Evolutionary conservation across 2,329 filamentous ascomycete genomes (phyloP).

Genomic region (Exophiala oligosperma): DNA sequence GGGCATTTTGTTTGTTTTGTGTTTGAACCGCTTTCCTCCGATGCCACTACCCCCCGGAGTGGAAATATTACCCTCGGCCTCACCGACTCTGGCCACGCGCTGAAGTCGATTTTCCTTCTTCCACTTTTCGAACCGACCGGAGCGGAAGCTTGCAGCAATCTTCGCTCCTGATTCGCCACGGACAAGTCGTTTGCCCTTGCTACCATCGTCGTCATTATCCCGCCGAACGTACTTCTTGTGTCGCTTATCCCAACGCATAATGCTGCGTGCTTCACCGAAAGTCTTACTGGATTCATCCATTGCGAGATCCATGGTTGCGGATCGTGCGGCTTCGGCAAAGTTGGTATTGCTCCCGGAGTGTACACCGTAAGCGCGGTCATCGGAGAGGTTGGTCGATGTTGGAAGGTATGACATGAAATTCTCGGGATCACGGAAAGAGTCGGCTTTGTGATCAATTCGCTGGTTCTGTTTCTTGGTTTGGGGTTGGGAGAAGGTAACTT

Average conservation of each 20-base stretch:
- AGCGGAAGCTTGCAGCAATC: conserved; percentile 91
- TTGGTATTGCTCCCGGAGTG: conserved; percentile 74
- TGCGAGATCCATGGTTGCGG: conserved; percentile 80
- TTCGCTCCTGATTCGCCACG: conserved; percentile 91
- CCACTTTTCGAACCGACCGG: conserved; percentile 92
- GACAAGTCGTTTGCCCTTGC: conserved; percentile 67
- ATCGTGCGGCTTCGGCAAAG: conserved; percentile 85
- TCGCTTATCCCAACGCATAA: conserved; percentile 96
- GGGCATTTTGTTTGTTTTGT: conserved; percentile 83
- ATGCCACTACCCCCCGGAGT: conserved; percentile 30
- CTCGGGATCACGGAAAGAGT: conserved; percentile 77
- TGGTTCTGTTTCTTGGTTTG: conserved; percentile 36
- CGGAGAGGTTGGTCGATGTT: conserved; percentile 73
- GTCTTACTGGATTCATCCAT: conserved; percentile 81
- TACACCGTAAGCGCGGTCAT: conserved; percentile 91
- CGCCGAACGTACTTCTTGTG: conserved; percentile 90
- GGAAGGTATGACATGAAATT: conserved; percentile 97
- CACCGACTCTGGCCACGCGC: conserved; percentile 77
- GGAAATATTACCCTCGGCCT: conserved; percentile 61
- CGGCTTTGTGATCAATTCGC: conserved; percentile 45
- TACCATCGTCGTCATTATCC: conserved; percentile 93
- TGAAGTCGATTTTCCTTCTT: conserved; percentile 80
- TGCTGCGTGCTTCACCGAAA: conserved; percentile 74
- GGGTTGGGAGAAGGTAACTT: conserved; percentile 66
- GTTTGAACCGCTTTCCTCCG: conserved; percentile 67